phyloP scores from a whole-genome alignment of 768 basidiomycete species.

The Boletus subparvulus region DNA sequence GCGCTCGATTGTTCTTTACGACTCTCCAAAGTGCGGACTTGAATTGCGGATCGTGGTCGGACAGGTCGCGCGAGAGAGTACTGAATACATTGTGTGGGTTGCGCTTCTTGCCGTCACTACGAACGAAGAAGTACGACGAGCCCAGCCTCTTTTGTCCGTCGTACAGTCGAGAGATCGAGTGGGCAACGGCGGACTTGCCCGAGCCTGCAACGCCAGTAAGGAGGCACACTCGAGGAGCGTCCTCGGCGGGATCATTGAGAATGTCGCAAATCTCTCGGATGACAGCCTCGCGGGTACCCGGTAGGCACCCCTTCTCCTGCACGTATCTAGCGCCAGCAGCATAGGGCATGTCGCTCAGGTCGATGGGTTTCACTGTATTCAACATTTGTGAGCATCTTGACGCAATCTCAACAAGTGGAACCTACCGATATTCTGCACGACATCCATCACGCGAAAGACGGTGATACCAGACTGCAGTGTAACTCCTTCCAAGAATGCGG shows the following conservation, averaged over 20 bases:
- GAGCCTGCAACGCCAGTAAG: constrained; percentile 26
- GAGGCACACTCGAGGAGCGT: constrained; percentile 12
- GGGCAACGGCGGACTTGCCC: constrained; percentile 31
- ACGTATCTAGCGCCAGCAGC: no score
- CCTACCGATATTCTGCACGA: constrained; percentile 1
- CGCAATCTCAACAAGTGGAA: not conserved
- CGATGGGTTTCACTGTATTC: constrained; percentile 5
- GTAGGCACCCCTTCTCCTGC: no score
- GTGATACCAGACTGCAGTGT: not conserved
- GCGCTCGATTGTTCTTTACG: constrained; percentile 17
- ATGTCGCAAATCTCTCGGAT: no score
- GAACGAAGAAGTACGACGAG: constrained; percentile 30
- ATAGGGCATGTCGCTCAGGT: constrained; percentile 11
- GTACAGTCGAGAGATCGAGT: constrained; percentile 24
- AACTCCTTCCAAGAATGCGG: no score
- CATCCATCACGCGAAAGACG: constrained; percentile 14
- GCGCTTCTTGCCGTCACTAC: constrained; percentile 4
- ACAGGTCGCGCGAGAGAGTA: constrained; percentile 31
- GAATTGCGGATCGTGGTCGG: constrained; percentile 27
- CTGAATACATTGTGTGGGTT: constrained; percentile 1
- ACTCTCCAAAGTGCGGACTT: not conserved
- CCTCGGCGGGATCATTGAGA: no score
- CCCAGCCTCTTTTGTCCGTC: constrained; percentile 26
- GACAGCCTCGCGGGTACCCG: no score
- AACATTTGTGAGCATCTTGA: not conserved